Evolutionary conservation across 257 asterid genomes (phyloP).

Genomic region (Cruciata laevipes): DNA sequence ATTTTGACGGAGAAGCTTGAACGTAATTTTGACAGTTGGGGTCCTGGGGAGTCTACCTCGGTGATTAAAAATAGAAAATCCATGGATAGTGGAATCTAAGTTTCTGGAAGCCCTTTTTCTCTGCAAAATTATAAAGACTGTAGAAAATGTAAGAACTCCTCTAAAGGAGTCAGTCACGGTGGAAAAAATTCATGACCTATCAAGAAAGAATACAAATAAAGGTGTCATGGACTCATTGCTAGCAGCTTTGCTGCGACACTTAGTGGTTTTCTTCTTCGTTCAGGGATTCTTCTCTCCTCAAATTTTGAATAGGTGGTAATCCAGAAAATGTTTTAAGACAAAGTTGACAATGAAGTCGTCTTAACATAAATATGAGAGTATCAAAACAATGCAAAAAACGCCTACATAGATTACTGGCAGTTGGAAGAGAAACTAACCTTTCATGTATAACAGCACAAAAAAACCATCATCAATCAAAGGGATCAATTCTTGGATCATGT

Average conservation of each 20-base stretch:
- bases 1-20: too few species aligned
- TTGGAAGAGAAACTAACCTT: background rate
- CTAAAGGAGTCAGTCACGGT: too few species aligned
- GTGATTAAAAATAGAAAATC: background rate
- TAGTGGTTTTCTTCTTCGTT: too few species aligned
- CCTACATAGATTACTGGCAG: background rate
- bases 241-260: too few species aligned
- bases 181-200: too few species aligned
- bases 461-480: constrained; percentile 45
- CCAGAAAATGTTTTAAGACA: background rate
- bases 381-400: background rate
- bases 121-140: background rate
- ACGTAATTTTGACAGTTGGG: too few species aligned
- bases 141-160: background rate
- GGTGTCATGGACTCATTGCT: too few species aligned
- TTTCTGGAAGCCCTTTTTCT: background rate
- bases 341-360: background rate
- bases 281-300: too few species aligned
- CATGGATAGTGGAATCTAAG: background rate
- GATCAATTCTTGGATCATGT: constrained; percentile 90
- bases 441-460: background rate
- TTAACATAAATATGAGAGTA: background rate
- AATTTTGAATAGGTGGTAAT: too few species aligned
- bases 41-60: background rate
- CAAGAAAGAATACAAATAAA: too few species aligned